Base-by-base conservation (phyloP, 73 alveolate genomes). In the Paramecium biaurelia region DNA sequence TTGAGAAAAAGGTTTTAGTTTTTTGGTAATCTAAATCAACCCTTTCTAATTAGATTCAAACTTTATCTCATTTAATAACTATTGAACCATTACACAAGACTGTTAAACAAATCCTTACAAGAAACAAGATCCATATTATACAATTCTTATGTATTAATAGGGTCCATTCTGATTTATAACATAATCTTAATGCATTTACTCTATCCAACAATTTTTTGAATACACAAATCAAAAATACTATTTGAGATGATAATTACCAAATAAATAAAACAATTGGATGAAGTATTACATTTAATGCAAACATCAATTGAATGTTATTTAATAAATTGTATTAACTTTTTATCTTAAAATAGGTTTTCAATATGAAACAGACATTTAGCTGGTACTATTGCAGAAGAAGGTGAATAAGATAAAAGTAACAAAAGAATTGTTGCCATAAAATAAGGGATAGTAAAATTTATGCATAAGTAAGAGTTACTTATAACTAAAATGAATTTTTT, bases 91-190 rank as follows among this genome's bases (percentile, higher is more conserved):
- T 79, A 79, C 8, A 47, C 90, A 20, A 79, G 42, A 21, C 90
- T 79, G 30, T 79, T 47, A 24, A 21, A 18, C n/a, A n/a, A 79
- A 79, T 20, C 90, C 90, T 79, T 79, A 23, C 7, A 79, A 47
- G 74, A 79, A 79, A 79, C 90, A 43, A 9, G 28, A 9, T 23
- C 90, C 90, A 34, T 79, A 79, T 79, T 79, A 47, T 6, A 79
- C 20, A 15, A 41, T 26, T 79, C 56, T 79, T 15, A 79, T 79
- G 34, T 41, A 32, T 2, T 79, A 21, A 23, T 24, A 32, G 32
- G 42, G 30, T 7, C 56, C 90, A 38, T 26, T 42, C 43, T 23
- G 2, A 18, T 41, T 6, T 1, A 41, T 37, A 30, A 38, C 9
- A 10, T 32, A 30, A 21, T 23, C 26, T 21, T 63, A 10, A 26